phyloP scores from a whole-genome alignment of 495 filamentous ascomycete species.

The Neurospora hispaniola region DNA sequence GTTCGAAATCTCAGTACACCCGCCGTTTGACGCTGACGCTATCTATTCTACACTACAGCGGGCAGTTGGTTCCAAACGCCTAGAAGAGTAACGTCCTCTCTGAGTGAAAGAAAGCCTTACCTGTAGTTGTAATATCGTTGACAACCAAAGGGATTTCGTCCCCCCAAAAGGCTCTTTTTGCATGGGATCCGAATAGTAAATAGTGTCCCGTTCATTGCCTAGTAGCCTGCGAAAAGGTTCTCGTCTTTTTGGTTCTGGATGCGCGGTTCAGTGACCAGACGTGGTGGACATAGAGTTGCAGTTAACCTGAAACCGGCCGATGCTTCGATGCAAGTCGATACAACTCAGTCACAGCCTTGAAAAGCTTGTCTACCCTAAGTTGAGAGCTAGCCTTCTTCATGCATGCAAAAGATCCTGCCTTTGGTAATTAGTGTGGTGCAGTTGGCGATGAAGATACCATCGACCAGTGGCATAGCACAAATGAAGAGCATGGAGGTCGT shows the following conservation, averaged over 20 bases:
- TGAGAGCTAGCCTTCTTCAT: neutral
- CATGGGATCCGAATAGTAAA: neutral
- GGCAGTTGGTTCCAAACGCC: neutral
- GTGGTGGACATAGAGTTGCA: neutral
- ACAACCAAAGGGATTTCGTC: neutral
- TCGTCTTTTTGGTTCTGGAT: neutral
- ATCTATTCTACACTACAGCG: neutral
- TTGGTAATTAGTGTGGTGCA: neutral
- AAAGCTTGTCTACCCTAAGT: neutral
- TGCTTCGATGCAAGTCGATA: neutral
- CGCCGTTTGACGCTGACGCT: neutral
- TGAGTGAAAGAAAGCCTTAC: neutral
- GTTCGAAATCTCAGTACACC: neutral
- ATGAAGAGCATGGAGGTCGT: neutral
- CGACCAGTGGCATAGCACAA: neutral
- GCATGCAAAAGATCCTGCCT: neutral
- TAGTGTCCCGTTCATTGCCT: neutral
- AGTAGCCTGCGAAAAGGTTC: no score
- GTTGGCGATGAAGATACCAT: neutral
- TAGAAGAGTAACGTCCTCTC: neutral
- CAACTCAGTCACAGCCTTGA: neutral
- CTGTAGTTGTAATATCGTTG: neutral
- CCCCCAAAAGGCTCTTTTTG: neutral
- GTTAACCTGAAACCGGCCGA: neutral
- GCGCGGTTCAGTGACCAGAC: neutral